These are phyloP conservation scores for Cymbopogon citratus DNA, from an alignment of 176 grass and related monocot species.

Conservation along the genomic window DNA sequence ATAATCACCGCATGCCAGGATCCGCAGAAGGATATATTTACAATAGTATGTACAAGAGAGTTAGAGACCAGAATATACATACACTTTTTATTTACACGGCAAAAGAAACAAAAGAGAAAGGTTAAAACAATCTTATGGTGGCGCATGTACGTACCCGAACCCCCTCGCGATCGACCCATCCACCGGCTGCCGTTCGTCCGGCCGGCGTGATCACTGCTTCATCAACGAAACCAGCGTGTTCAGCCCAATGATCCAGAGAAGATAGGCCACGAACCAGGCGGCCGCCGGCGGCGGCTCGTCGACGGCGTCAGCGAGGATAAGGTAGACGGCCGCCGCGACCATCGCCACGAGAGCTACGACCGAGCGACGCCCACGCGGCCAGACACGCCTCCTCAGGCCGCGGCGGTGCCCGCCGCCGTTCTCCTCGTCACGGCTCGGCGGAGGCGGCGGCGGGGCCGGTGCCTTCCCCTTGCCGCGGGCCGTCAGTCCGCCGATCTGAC, in stretches of 20 bases:
- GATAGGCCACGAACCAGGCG: neutral
- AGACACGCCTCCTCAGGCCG: neutral
- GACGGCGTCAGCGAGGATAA: neutral
- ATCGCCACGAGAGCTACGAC: neutral
- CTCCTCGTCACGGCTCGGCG: neutral
- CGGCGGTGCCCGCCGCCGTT: neutral
- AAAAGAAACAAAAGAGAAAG: no score
- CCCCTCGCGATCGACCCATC: no score
- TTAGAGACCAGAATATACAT: no score
- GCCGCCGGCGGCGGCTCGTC: neutral
- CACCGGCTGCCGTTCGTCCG: no score
- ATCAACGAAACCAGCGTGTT: neutral
- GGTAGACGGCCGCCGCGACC: neutral
- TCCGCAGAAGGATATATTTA: no score
- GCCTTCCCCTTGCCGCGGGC: neutral
- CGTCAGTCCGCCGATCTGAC: neutral
- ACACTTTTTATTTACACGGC: no score
- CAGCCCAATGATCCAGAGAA: neutral
- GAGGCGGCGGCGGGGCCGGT: neutral
- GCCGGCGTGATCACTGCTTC: neutral
- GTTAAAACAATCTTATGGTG: no score
- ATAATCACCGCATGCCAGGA: no score
- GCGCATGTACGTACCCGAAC: no score
- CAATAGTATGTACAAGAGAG: no score
- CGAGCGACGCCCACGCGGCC: neutral